Evolutionary conservation across 495 filamentous ascomycete species (phyloP), one percentile per base, ranked within the genome.

Genomic region (Aspergillus mulundensis): DNA sequence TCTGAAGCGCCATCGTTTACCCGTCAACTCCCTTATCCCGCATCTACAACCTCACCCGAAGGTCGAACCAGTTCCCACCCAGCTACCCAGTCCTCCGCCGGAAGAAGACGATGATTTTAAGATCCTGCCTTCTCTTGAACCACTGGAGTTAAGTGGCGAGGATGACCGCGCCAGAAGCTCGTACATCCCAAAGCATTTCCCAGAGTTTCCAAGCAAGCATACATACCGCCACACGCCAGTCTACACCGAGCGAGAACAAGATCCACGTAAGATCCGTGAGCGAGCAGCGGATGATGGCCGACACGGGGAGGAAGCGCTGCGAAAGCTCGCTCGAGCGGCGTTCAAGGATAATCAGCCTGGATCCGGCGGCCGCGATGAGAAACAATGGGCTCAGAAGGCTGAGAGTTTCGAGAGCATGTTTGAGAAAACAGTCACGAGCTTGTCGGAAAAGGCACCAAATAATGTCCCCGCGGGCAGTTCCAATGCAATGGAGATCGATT

Each of bases 201-300:
- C 88, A 10, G 65, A 79, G 19, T 84, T 90, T 38, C 88, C 88
- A 7, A 83, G 84, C 59, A 82, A 80, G 63, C 88, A 92, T 67
- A 88, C 88, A 14, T 92, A 86, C 67, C 80, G 82, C 58, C 71
- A 78, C 30, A 90, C 87, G 1, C 76, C 85, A 2, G 82, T 88
- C 10, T 87, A 81, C 58, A 80, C 84, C 0, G 75, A 81, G 42
- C 78, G 87, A 43, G 85, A 88, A 46, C 80, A 72, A 20, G 87
- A 91, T 65, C 84, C 87, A 1, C 74, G 86, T 42, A 83, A 81
- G 65, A 86, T 91, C 50, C 76, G 88, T 14, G 88, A 91, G 65
- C 79, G 75, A 23, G 87, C 87, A 3, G 87, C 87, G 4, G 81
- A 87, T 65, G 85, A 89, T 61, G 87, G 88, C 19, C 75, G 88